A percentile compares a stretch with the other conserved stretches of the same genome.
These are phyloP conservation scores for Termitomyces bulborhizus DNA, from an alignment of 768 basidiomycete species.

Conservation along the genomic window DNA sequence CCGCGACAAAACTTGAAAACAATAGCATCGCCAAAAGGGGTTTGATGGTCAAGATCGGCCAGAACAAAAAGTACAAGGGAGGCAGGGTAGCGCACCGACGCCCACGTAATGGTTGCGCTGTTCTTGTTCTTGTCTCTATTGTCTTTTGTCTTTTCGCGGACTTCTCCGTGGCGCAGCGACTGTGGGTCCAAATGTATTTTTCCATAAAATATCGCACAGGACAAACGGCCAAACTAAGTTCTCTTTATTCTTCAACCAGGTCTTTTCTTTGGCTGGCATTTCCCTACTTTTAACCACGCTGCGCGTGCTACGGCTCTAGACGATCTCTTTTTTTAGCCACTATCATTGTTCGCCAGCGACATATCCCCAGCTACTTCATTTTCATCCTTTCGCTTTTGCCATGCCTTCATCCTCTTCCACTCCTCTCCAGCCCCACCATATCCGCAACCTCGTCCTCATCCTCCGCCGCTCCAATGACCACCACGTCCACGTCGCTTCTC, in stretches of 20 bases:
- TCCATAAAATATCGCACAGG: constrained; percentile 13
- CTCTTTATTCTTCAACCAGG: constrained; percentile 11
- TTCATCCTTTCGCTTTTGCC: constrained; percentile 1
- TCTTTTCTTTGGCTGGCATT: constrained; percentile 3
- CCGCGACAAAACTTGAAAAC: constrained; percentile 1
- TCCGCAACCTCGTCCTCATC: constrained; percentile 31
- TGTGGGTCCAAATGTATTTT: constrained; percentile 26
- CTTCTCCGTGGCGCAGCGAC: constrained; percentile 11
- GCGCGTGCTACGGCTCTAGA: constrained; percentile 24
- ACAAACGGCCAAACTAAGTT: constrained; percentile 4
- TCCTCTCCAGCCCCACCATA: constrained; percentile 20
- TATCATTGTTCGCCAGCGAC: constrained; percentile 9
- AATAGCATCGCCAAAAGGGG: constrained; percentile 11
- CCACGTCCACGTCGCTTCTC: constrained; percentile 30
- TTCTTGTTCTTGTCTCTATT: constrained; percentile 13
- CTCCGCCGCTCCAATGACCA: constrained; percentile 38
- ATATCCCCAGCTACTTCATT: neutral
- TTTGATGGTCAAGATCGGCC: constrained; percentile 1
- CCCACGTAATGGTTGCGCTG: neutral
- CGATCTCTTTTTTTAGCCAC: neutral
- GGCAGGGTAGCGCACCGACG: neutral
- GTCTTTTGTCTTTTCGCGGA: constrained; percentile 18
- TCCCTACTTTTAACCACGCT: constrained; percentile 20
- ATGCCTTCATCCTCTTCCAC: constrained; percentile 15
- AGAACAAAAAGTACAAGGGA: constrained; percentile 14